Evolutionary conservation across 1,284 basidiomycete genomes (phyloP), one percentile per base, ranked within the genome.

Genomic region (Puccinia novopanici): DNA sequence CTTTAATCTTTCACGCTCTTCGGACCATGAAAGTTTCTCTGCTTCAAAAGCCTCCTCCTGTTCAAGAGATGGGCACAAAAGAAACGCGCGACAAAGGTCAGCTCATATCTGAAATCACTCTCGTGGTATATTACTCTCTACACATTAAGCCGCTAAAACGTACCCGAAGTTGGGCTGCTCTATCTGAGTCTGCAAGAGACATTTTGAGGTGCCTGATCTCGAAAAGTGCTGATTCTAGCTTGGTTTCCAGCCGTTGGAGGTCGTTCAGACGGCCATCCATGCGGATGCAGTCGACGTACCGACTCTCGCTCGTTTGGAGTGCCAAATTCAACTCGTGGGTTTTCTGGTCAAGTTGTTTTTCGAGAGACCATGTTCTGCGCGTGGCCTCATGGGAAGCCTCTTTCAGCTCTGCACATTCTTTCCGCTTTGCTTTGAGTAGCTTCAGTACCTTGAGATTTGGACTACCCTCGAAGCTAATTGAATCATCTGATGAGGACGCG

Each of bases 251-350:
- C 9, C n/a, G n/a, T 22, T 42, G 2, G 4, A 67, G 63, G 22
- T 67, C 63, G 42, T 67, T 22, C n/a, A 67, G 63, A 67, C 63
- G 63, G 10, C 42, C 63, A 42, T 67, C 63, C 24, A 67, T 22
- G 27, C 63, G 63, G n/a, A 67, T 17, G 15, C 63, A 67, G 24
- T 67, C 63, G 3, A n/a, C n/a, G 48, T 67, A 67, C n/a, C 63
- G 40, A 27, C 42, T 45, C 24, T 67, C 63, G 42, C 63, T 67
- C 3, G 63, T 67, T 24, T 67, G 63, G n/a, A 45, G 63, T 24
- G 40, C 63, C 48, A 67, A n/a, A 13, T 3, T 27, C 42, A 67
- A 17, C 5, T 67, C 63, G 22, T 27, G 22, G 24, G 22, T 27
- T 15, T n/a, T 48, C 42, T 27, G 40, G n/a, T 67, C 63, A 1